Evolutionary conservation across 208 protist genomes (phyloP), one percentile per base, ranked within the genome.

Genomic region (Acanthamoeba healyi): DNA sequence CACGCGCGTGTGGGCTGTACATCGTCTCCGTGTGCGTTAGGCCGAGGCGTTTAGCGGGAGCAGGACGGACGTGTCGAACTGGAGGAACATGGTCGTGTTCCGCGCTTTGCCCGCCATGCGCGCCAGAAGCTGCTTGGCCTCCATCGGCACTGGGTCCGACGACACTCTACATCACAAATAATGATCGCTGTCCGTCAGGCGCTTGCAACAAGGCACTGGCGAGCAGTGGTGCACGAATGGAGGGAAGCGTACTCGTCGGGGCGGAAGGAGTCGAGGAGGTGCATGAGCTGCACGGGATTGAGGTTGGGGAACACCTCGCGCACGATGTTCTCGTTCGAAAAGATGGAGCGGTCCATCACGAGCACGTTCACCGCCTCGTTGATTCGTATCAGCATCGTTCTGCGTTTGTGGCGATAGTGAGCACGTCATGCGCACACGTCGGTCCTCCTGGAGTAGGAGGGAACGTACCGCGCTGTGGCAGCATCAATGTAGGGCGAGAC

Each of bases 351-450:
- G 54, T 89, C 81, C 81, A 89, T 89, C 81, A 89, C 81, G 12
- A 89, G 32, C 54, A 89, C 81, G 32, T 63, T 89, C 29, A 89
- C 81, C 7, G 81, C 81, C 42, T 89, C 81, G 42, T 82, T 63
- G 81, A 89, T 89, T 7, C 81, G 81, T 19, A 26, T 44, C 14
- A 65, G 26, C n/a, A 89, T 14, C 32, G 81, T 42, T 38, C 46
- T 63, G 54, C n/a, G n/a, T n/a, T n/a, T n/a, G n/a, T n/a, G n/a
- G n/a, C n/a, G n/a, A n/a, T n/a, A n/a, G n/a, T n/a, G n/a, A n/a
- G n/a, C n/a, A n/a, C n/a, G n/a, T n/a, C n/a, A n/a, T n/a, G n/a
- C n/a, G n/a, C n/a, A n/a, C n/a, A n/a, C n/a, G n/a, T n/a, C n/a
- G n/a, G n/a, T n/a, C n/a, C n/a, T n/a, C n/a, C n/a, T n/a, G n/a